Percentiles rank a stretch among this genome's conserved stretches.
Conservation (phyloP, 2,329 filamentous ascomycete genomes). For the Diplodia mutila region DNA sequence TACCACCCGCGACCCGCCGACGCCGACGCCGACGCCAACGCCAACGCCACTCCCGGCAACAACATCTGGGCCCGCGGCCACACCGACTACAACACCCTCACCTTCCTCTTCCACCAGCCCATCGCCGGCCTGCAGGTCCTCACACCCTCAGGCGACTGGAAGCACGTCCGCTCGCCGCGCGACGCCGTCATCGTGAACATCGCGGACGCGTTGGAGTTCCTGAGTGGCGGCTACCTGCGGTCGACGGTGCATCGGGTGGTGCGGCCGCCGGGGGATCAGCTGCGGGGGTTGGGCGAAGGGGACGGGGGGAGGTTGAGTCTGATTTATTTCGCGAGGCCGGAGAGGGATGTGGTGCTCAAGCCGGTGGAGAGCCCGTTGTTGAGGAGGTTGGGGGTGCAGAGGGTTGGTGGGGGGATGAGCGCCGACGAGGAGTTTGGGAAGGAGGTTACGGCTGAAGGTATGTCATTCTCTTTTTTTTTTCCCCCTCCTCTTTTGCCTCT, state of each 20-base stretch:
- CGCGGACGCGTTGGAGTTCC: slow-evolving; percentile 47
- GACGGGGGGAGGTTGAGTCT: slow-evolving; percentile 38
- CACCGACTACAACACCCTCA: slow-evolving; percentile 54
- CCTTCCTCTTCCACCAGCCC: slow-evolving; percentile 52
- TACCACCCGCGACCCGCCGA: slow-evolving; percentile 47
- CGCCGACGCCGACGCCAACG: slow-evolving; percentile 43
- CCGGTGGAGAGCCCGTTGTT: slow-evolving; percentile 39
- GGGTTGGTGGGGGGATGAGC: background rate
- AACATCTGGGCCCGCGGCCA: slow-evolving; percentile 54
- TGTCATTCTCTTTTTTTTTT: background rate
- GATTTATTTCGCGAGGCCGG: slow-evolving; percentile 48
- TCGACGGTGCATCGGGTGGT: slow-evolving; percentile 40
- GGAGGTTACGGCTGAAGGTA: slow-evolving; percentile 11
- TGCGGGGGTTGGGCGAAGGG: slow-evolving; percentile 35
- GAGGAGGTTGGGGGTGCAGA: slow-evolving; percentile 31
- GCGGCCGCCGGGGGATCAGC: slow-evolving; percentile 41
- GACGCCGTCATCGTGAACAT: slow-evolving; percentile 57
- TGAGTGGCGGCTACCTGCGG: slow-evolving; percentile 39
- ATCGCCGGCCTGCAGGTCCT: slow-evolving; percentile 55
- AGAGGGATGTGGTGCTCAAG: slow-evolving; percentile 43
- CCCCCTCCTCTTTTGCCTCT: background rate
- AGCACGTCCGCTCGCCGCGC: slow-evolving; percentile 51
- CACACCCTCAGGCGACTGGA: slow-evolving; percentile 49
- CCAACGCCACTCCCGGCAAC: no score
- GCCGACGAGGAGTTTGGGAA: background rate